A percentile compares a stretch with the other conserved stretches of the same genome.
Conservation (phyloP, 768 basidiomycete genomes). For the Fomitopsis serialis region DNA sequence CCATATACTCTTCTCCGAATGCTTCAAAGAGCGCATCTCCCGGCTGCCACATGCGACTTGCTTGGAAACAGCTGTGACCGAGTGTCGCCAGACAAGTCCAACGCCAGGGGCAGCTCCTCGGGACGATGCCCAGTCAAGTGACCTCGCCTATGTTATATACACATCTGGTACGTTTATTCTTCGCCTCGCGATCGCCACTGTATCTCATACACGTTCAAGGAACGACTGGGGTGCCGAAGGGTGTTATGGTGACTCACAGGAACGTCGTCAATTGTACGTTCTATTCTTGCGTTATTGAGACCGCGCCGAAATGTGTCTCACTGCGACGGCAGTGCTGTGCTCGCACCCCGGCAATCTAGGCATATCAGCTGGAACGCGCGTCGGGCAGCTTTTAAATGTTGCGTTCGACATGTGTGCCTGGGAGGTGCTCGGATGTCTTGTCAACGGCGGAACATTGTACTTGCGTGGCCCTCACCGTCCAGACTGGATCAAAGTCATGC, state of each 20-base stretch:
- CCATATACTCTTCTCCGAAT: slow-evolving; percentile 36
- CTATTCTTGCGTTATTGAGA: too few species aligned
- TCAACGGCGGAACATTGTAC: slow-evolving; percentile 48
- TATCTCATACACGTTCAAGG: slow-evolving; percentile 23
- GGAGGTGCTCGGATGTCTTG: slow-evolving; percentile 49
- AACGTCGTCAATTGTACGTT: slow-evolving; percentile 56
- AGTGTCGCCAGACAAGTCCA: slow-evolving; percentile 7
- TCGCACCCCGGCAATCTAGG: slow-evolving; percentile 49
- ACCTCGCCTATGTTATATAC: slow-evolving; percentile 56
- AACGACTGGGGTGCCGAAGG: slow-evolving; percentile 55
- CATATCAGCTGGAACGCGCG: slow-evolving; percentile 50
- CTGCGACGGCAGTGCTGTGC: slow-evolving; percentile 31
- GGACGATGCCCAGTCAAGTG: slow-evolving; percentile 26
- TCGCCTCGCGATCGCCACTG: background rate
- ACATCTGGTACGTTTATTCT: slow-evolving; percentile 41
- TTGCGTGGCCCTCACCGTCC: slow-evolving; percentile 45
- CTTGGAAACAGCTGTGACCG: slow-evolving; percentile 17
- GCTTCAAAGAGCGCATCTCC: slow-evolving; percentile 14
- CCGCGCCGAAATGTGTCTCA: background rate
- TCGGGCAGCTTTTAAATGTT: slow-evolving; percentile 57
- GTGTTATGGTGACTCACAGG: slow-evolving; percentile 52
- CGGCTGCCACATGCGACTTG: background rate
- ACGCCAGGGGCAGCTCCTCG: background rate
- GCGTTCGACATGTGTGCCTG: slow-evolving; percentile 67
- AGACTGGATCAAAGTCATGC: slow-evolving; percentile 46